These are phyloP conservation scores for Ogataea trehaloabstinens DNA, from an alignment of 805 yeast species.

Conservation along the genomic window DNA sequence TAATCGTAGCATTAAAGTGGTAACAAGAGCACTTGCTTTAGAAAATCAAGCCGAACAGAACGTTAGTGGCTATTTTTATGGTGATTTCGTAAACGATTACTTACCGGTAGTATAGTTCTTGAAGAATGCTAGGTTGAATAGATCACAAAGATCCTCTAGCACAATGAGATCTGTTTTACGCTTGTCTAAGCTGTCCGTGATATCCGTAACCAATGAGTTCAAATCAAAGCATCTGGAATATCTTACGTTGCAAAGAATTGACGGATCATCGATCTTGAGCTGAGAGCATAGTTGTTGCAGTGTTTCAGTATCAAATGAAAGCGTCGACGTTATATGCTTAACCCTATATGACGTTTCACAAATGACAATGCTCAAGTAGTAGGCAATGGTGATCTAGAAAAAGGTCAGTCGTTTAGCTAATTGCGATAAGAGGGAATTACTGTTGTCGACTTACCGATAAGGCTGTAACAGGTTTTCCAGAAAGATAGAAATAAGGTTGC, in stretches of 20 bases:
- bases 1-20: slow-evolving; percentile 16
- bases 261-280: slow-evolving; percentile 1
- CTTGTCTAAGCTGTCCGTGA: slow-evolving; percentile 1
- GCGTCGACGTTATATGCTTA: slow-evolving; percentile 15
- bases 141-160: slow-evolving; percentile 27
- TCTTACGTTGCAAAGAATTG: slow-evolving; percentile 7
- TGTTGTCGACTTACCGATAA: slow-evolving; percentile 13
- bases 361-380: slow-evolving; percentile 12
- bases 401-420: too few species aligned
- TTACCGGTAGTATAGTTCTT: slow-evolving; percentile 24
- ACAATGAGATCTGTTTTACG: slow-evolving; percentile 16
- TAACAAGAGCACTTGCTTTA: slow-evolving; percentile 19
- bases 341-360: slow-evolving; percentile 7
- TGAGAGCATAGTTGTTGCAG: slow-evolving; percentile 6
- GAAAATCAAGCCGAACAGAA: background rate
- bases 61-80: background rate
- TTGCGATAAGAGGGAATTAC: too few species aligned
- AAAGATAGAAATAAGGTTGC: slow-evolving; percentile 5
- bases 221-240: slow-evolving; percentile 17
- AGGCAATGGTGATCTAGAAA: slow-evolving; percentile 21
- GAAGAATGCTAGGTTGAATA: slow-evolving; percentile 25
- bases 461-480: slow-evolving; percentile 8
- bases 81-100: too few species aligned
- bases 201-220: slow-evolving; percentile 10
- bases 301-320: slow-evolving; percentile 12